Base-by-base conservation (phyloP, 495 filamentous ascomycete species). In the Daldinia concentrica region DNA sequence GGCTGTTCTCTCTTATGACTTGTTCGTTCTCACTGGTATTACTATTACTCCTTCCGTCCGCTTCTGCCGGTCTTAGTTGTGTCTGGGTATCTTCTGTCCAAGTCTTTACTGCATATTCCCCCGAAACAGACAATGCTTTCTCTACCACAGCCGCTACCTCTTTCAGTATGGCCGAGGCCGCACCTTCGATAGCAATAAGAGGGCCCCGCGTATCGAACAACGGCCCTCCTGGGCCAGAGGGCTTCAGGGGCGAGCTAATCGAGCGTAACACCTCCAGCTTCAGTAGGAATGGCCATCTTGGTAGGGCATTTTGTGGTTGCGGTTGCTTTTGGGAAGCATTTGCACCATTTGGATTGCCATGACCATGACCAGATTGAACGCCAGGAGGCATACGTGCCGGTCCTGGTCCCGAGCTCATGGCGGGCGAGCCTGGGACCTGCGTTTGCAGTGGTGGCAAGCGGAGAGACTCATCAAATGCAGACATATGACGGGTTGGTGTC, bases 151-250 rank as follows among this genome's bases (percentile, higher is more conserved):
- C 77, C 1, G 87, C 83, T 6, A 93, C 84, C 6, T 81, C 76
- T 48, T 82, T 81, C 11, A 91, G 81, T 12, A 90, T 73, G 1
- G 77, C 69, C 2, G 78, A 73, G 57, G 91, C 86, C 24, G 90
- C 80, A 14, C 94, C 93, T 76, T 99, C 95, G 24, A 99, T 78
- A 0, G 92, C 90, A 52, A 98, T 89, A 27, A 98, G 85, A 1
- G 92, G 86, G 0, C 96, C 94, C 43, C 94, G 86, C 26, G 83
- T 78, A 60, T 79, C 80, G 36, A 75, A 78, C 8, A 79, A 70
- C 7, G 79, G 82, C n/a, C 78, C 80, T 36, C 79, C 79, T 15
- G 78, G 78, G 72, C 81, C 79, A 12, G 74, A 83, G 27, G 68
- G 79, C n/a, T 81, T 79, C 3, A 94, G 81, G 0, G 78, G 77